Base-by-base conservation (phyloP, 106 monocot genomes). In the Acorus gramineus region DNA sequence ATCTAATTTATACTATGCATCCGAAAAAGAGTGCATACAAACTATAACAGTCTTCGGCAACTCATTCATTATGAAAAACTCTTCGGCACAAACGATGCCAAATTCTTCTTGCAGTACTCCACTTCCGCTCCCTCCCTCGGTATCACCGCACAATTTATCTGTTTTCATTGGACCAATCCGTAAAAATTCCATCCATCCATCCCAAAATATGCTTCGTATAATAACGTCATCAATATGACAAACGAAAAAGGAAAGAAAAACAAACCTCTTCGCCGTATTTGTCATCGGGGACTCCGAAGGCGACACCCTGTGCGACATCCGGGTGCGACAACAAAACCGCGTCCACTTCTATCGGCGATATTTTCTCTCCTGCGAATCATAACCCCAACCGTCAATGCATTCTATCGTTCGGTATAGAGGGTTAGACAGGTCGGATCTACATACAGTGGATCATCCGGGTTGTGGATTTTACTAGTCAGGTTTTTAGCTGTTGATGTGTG, bases 281-380 rank as follows among this genome's bases (percentile, higher is more conserved):
- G 11, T 76, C 78, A 69, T 91, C 90, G 0, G 91, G 96, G 2
- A 96, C 96, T 8, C 96, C 96, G 49, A 96, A 96, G 6, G 91
- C 69, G 46, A 96, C 96, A 8, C 85, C 96, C 73, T 91, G 91
- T 5, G 87, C 73, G 3, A 96, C 68, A 1, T 76, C 79, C 13
- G 96, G 87, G 53, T 85, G 87, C 28, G 69, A 72, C 56, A 96
- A 49, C 55, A 96, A 78, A 9, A 96, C 96, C 5, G 87, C 78
- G 53, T 96, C 96, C 65, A 96, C 96, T 66, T 96, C 96, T 4
- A 96, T 75, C 9, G 96, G 96, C 12, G 96, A 96, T 64, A 96
- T 96, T 75, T 96, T 96, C 82, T 96, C 96, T 0, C 96, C 92
- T 87, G 75, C 10, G 49, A 0, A 9, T 14, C 5, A 49, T 47